These are phyloP conservation scores for Cerioporus squamosus DNA, from an alignment of 1,284 basidiomycete genomes.

Conservation along the genomic window DNA sequence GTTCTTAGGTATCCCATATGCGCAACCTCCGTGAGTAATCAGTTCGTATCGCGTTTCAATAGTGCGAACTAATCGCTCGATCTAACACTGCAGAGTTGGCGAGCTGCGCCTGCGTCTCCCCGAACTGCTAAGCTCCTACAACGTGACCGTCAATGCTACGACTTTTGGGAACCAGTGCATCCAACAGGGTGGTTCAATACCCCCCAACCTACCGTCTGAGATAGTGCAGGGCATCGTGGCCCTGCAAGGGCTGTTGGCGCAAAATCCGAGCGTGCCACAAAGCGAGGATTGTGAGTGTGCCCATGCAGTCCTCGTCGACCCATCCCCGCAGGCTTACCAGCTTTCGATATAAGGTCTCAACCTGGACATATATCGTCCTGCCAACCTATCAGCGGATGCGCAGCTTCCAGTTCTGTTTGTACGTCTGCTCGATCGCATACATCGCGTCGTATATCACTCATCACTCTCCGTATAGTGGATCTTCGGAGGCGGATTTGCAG, in stretches of 20 bases:
- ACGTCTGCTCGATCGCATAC: constrained; percentile 19
- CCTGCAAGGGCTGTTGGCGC: constrained; percentile 19
- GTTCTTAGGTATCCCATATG: constrained; percentile 59
- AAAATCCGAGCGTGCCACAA: constrained; percentile 21
- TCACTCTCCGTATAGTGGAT: constrained; percentile 46
- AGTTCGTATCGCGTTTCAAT: not conserved
- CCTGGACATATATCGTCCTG: constrained; percentile 51
- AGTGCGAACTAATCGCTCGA: no score
- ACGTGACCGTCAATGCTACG: constrained; percentile 42
- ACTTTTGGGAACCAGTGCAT: constrained; percentile 48
- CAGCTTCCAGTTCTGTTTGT: constrained; percentile 62
- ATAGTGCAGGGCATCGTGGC: not conserved
- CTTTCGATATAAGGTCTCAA: constrained; percentile 46
- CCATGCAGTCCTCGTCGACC: not conserved
- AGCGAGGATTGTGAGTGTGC: constrained; percentile 25
- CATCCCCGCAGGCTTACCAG: not conserved
- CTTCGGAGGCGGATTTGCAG: constrained; percentile 44
- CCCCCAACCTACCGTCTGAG: not conserved
- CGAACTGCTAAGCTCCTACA: constrained; percentile 44
- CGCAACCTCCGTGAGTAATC: constrained; percentile 42
- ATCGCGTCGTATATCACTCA: not conserved
- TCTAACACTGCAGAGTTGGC: constrained; percentile 4
- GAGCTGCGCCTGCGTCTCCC: constrained; percentile 44
- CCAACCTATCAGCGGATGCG: constrained; percentile 32
- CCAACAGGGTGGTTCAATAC: constrained; percentile 32